phyloP scores from a whole-genome alignment of 306 rosid genomes.

The Rubus parviflorus region DNA sequence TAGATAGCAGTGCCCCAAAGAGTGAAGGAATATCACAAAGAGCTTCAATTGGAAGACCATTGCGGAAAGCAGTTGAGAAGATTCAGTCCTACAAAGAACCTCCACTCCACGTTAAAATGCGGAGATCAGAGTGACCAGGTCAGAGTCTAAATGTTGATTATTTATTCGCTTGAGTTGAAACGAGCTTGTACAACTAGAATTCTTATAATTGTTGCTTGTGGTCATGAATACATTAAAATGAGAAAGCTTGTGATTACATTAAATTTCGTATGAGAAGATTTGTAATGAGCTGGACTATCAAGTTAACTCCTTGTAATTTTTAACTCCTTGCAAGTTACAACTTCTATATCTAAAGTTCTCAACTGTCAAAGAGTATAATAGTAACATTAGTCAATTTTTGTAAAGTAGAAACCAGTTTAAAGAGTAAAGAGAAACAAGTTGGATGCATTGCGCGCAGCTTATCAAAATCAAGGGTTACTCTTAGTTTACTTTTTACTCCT shows the following conservation, averaged over 20 bases:
- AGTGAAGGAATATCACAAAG: conserved; percentile 39
- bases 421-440: neutral
- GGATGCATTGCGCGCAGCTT: neutral
- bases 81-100: conserved; percentile 66
- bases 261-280: neutral
- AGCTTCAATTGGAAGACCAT: conserved; percentile 66
- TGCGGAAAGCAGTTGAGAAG: conserved; percentile 56
- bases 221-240: neutral
- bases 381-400: neutral
- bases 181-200: neutral
- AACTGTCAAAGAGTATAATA: neutral
- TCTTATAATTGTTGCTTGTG: neutral
- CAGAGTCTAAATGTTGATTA: neutral
- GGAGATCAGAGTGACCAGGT: conserved; percentile 46
- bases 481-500: neutral
- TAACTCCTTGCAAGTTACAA: neutral
- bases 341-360: neutral
- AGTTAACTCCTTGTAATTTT: neutral
- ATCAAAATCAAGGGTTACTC: neutral
- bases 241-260: neutral
- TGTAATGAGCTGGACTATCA: neutral
- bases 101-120: conserved; percentile 55
- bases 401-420: neutral
- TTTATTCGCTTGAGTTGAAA: neutral
- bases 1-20: conserved; percentile 28